These are phyloP conservation scores for Alternaria brassicicola DNA, from an alignment of 2,329 filamentous ascomycete genomes.

Conservation along the genomic window DNA sequence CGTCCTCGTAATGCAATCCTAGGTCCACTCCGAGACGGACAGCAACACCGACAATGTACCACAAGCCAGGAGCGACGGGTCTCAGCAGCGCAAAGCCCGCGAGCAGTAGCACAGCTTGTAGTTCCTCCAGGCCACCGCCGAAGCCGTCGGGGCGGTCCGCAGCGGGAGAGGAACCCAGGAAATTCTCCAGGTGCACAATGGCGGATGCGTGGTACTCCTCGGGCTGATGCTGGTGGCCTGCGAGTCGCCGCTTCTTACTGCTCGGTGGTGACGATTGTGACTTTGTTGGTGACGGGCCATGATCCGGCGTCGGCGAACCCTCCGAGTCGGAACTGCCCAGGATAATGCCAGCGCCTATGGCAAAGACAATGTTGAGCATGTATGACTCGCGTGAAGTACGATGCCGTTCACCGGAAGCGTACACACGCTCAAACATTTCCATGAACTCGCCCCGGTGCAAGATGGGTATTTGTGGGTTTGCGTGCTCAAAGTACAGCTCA, in stretches of 20 bases:
- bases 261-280: slow-evolving; percentile 40
- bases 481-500: slow-evolving; percentile 90
- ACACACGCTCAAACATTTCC: slow-evolving; percentile 83
- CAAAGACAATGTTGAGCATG: slow-evolving; percentile 95
- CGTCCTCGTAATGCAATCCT: slow-evolving; percentile 91
- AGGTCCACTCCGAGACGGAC: slow-evolving; percentile 89
- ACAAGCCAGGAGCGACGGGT: slow-evolving; percentile 89
- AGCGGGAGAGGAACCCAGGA: slow-evolving; percentile 70
- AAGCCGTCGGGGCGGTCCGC: slow-evolving; percentile 66
- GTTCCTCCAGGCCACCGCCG: slow-evolving; percentile 87
- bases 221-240: slow-evolving; percentile 72
- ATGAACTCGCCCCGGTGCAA: slow-evolving; percentile 89
- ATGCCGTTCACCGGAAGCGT: slow-evolving; percentile 69
- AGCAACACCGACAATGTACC: slow-evolving; percentile 97
- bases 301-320: slow-evolving; percentile 41
- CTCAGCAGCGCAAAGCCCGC: slow-evolving; percentile 90
- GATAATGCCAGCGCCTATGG: slow-evolving; percentile 92
- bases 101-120: slow-evolving; percentile 89
- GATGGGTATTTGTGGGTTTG: slow-evolving; percentile 94
- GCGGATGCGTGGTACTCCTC: slow-evolving; percentile 97
- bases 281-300: slow-evolving; percentile 35
- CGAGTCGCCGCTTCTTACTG: slow-evolving; percentile 48
- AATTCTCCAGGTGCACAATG: slow-evolving; percentile 87
- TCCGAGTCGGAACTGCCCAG: slow-evolving; percentile 61
- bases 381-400: slow-evolving; percentile 84